Conservation (phyloP, 2,329 filamentous ascomycete species). For the Massarina eburnea region DNA sequence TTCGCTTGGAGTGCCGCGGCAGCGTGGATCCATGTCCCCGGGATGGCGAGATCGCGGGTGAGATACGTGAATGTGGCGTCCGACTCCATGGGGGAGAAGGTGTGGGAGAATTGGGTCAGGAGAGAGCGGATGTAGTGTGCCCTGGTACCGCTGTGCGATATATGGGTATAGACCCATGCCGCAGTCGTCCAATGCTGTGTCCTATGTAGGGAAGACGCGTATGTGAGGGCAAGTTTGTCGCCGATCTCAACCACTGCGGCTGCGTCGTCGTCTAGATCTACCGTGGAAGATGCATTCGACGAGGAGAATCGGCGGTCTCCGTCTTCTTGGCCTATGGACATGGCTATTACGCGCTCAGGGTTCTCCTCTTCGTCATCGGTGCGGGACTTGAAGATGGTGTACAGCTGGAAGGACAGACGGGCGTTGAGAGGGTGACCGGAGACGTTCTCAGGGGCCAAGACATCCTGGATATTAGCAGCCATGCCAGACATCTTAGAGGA, state of each 20-base stretch:
- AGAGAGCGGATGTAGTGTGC: constrained; percentile 72
- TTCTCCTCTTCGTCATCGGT: constrained; percentile 26
- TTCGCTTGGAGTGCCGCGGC: constrained; percentile 83
- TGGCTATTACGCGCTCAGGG: constrained; percentile 30
- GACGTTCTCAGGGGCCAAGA: constrained; percentile 75
- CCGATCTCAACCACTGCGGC: constrained; percentile 57
- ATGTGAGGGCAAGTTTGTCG: constrained; percentile 58
- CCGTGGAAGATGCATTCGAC: constrained; percentile 27
- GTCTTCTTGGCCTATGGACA: constrained; percentile 30
- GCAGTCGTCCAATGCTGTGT: constrained; percentile 50
- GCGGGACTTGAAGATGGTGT: constrained; percentile 54
- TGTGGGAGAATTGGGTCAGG: constrained; percentile 59
- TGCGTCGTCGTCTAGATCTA: constrained; percentile 45
- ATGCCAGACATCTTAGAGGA: constrained; percentile 51
- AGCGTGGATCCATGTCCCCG: constrained; percentile 78
- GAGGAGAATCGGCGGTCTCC: constrained; percentile 24
- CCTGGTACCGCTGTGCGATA: constrained; percentile 65
- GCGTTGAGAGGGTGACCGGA: constrained; percentile 74
- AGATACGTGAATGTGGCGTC: constrained; percentile 62
- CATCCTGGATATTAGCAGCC: constrained; percentile 61
- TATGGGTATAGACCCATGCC: constrained; percentile 75
- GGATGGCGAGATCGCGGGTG: constrained; percentile 68
- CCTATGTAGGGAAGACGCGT: constrained; percentile 40
- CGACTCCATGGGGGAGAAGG: constrained; percentile 61
- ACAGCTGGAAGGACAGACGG: constrained; percentile 82